Evolutionary conservation across 2,329 filamentous ascomycete species (phyloP).

Genomic region (Curvularia lunata): DNA sequence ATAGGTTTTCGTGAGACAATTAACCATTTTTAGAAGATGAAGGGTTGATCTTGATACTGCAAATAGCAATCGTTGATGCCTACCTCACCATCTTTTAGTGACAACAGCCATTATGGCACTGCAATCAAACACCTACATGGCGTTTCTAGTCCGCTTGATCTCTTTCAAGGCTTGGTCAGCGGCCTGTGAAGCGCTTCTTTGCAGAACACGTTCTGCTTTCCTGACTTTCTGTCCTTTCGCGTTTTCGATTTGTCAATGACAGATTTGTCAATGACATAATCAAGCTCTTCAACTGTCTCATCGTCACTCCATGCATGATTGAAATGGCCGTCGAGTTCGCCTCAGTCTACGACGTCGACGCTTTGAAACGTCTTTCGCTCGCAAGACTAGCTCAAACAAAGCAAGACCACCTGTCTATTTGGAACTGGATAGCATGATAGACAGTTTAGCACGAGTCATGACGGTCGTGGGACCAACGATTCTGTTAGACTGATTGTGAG

Average conservation of each 20-base stretch:
- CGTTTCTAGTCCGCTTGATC: neutral
- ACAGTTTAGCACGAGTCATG: neutral
- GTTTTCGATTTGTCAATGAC: neutral
- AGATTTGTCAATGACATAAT: no score
- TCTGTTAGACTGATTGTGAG: neutral
- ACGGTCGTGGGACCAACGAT: neutral
- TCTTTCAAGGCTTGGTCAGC: neutral
- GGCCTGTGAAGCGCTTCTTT: neutral
- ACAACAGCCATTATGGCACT: neutral
- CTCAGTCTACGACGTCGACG: neutral
- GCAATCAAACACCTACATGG: neutral
- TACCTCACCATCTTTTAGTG: neutral
- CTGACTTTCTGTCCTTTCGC: no score
- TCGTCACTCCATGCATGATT: neutral
- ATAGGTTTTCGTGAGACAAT: neutral
- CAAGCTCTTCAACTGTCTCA: neutral
- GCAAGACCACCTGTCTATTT: neutral
- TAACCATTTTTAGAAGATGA: neutral
- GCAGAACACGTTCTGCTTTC: neutral
- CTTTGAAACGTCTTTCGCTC: neutral
- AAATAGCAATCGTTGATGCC: neutral
- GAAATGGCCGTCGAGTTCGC: no score
- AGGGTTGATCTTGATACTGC: neutral
- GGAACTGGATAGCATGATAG: neutral
- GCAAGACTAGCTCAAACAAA: neutral